Evolutionary conservation across 139 green algal genomes (phyloP), one percentile per base, ranked within the genome.

Genomic region (Coccomyxa sp.): DNA sequence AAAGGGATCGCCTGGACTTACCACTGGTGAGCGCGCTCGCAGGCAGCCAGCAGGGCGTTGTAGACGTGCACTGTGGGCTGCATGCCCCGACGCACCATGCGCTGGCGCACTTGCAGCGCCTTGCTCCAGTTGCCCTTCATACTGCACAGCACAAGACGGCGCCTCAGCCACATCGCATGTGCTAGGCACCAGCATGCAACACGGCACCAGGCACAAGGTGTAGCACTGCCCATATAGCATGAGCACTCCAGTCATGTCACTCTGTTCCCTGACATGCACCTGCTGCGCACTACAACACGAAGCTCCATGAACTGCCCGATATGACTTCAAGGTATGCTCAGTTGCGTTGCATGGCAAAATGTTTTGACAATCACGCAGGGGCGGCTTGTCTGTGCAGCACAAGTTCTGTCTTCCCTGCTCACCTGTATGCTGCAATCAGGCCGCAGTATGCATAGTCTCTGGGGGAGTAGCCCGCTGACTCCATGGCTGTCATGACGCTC

Each of bases 31-130:
- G 82, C 89, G 36, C 92, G 86, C 79, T 97, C 92, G 71, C 88
- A 94, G 6, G 91, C 92, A 18, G 93, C 93, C 29, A 97, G 88
- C 37, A 96, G 82, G 1, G 93, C 90, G 78, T 97, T 97, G 89
- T 92, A 97, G 16, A 96, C 88, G 71, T 95, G 89, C 41, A 97
- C 89, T 8, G 84, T 88, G 10, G 75, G 81, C 8, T 41, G 31
- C 33, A 73, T 14, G 27, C 84, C 81, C 0, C 78, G 81, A 7
- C 73, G 55, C 8, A 22, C 41, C 82, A 90, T 88, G 54, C 89
- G 88, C 16, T 81, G 33, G 6, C 79, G 80, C 50, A 95, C 86
- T 9, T 77, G 50, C 77, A 93, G 72, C 8, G 91, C 88, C 6
- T 79, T 79, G 34, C 84, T 70, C 74, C 75, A 87, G 80, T 95